phyloP scores from a whole-genome alignment of 140 eudicot genomes.

The Oenanthe javanica region DNA sequence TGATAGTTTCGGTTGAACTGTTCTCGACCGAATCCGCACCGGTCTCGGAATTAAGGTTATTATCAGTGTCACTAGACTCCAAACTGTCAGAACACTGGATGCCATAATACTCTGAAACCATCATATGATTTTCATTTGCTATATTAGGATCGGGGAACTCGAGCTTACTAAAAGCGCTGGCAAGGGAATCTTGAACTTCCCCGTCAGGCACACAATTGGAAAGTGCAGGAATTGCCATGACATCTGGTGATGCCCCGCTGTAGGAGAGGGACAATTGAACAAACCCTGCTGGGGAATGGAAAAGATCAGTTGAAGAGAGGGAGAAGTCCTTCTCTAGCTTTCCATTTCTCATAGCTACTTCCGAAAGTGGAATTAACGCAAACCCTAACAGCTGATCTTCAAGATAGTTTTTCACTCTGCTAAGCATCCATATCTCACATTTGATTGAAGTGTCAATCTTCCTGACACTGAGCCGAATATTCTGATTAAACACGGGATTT shows the following conservation, averaged over 20 bases:
- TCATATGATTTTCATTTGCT: slow-evolving; percentile 63
- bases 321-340: slow-evolving; percentile 74
- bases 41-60: slow-evolving; percentile 46
- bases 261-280: slow-evolving; percentile 73
- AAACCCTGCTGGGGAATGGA: slow-evolving; percentile 96
- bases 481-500: slow-evolving; percentile 80
- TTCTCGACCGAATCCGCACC: slow-evolving; percentile 23
- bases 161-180: slow-evolving; percentile 47
- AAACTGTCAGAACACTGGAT: slow-evolving; percentile 44
- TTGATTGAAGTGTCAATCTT: slow-evolving; percentile 56
- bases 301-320: slow-evolving; percentile 76
- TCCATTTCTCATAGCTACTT: slow-evolving; percentile 50
- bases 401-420: slow-evolving; percentile 81
- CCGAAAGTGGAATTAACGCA: slow-evolving; percentile 80
- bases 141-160: slow-evolving; percentile 96
- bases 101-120: slow-evolving; percentile 78
- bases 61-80: slow-evolving; percentile 60
- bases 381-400: slow-evolving; percentile 94
- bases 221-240: slow-evolving; percentile 38
- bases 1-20: neutral
- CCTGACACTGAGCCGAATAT: slow-evolving; percentile 38
- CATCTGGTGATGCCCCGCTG: slow-evolving; percentile 68
- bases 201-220: slow-evolving; percentile 25
- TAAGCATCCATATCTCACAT: slow-evolving; percentile 94
- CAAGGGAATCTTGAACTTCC: slow-evolving; percentile 11